Conservation (phyloP, 2,329 filamentous ascomycete genomes). For the Zymoseptoria passerinii region DNA sequence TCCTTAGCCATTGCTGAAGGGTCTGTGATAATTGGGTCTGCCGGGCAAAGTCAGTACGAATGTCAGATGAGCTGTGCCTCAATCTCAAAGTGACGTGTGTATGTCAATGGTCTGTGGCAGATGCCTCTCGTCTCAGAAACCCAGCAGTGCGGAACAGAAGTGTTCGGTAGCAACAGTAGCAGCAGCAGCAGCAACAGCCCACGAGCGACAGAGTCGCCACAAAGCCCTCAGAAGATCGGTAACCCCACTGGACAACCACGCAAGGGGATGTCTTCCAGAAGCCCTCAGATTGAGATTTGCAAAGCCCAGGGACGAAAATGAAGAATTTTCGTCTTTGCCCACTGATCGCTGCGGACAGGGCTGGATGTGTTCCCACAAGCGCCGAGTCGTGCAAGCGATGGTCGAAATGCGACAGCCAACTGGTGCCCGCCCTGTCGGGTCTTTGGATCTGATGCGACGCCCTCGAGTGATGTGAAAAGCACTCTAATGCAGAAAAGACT, state of each 20-base stretch:
- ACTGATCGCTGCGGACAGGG: constrained; percentile 38
- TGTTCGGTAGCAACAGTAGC: constrained; percentile 29
- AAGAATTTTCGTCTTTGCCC: constrained; percentile 34
- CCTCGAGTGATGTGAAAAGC: constrained; percentile 15
- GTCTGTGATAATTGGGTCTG: constrained; percentile 26
- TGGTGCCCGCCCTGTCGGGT: constrained; percentile 16
- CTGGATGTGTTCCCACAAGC: constrained; percentile 44
- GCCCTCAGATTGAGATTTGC: constrained; percentile 28
- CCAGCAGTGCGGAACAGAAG: constrained; percentile 28
- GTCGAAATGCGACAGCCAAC: constrained; percentile 20
- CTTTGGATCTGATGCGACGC: constrained; percentile 11
- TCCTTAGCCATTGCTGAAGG: constrained; percentile 37
- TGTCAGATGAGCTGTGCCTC: constrained; percentile 10
- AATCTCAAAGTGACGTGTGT: constrained; percentile 5
- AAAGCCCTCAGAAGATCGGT: constrained; percentile 26
- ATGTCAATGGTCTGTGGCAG: constrained; percentile 7
- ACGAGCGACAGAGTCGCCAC: constrained; percentile 25
- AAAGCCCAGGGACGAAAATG: constrained; percentile 34
- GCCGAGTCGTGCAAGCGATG: constrained; percentile 34
- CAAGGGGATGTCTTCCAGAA: constrained; percentile 19
- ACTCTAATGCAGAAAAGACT: constrained; percentile 14
- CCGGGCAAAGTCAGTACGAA: constrained; percentile 21
- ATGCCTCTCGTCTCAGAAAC: constrained; percentile 30
- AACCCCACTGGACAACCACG: constrained; percentile 25
- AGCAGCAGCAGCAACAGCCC: constrained; percentile 28